Base-by-base conservation (phyloP, 2,329 filamentous ascomycete species). In the Claviceps purpurea region DNA sequence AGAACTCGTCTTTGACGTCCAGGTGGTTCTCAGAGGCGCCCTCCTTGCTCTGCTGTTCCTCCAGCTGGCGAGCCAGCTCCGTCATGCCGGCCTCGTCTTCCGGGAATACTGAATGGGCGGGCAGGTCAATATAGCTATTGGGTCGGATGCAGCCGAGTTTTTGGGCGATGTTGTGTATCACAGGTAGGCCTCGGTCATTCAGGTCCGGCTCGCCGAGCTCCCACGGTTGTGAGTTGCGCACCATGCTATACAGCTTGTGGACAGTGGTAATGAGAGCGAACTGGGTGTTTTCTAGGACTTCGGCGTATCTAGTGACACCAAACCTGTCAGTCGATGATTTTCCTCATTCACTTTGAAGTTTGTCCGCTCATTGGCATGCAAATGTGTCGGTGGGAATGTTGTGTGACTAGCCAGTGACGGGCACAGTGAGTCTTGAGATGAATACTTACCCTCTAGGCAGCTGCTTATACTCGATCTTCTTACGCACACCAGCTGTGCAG, bases 391-490 rank as follows among this genome's bases (percentile, higher is more conserved):
- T 34, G 30, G 10, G 30, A 1, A 34, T 34, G 30, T 11, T 34
- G 30, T 34, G 30, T 34, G 30, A 14, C 38, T 38, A 24, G n/a
- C 16, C 26, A 16, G 18, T 26, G 6, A 4, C 14, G 14, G 14
- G 5, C 11, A 7, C 6, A 26, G 22, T 44, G 11, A 14, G 24
- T 46, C 5, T 16, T 6, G 24, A 24, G 22, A 34, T 14, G 8
- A 37, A 6, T 16, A 62, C 74, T 54, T 72, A 82, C 73, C 79
- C 79, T 70, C 76, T 68, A 11, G 80, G 79, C 47, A 83, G 64
- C 65, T 83, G 79, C 69, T 84, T 84, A 64, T 80, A 83, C 60
- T 83, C 79, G n/a, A 78, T 79, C 76, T 83, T 83, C 62, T 82
- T 83, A 56, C 80, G 70, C 14, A 78, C 75, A 7, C 79, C 79